Percentiles rank a stretch among this genome's conserved stretches.
phyloP scores from a whole-genome alignment of 257 asterid genomes.

The Penstemon eatonii region DNA sequence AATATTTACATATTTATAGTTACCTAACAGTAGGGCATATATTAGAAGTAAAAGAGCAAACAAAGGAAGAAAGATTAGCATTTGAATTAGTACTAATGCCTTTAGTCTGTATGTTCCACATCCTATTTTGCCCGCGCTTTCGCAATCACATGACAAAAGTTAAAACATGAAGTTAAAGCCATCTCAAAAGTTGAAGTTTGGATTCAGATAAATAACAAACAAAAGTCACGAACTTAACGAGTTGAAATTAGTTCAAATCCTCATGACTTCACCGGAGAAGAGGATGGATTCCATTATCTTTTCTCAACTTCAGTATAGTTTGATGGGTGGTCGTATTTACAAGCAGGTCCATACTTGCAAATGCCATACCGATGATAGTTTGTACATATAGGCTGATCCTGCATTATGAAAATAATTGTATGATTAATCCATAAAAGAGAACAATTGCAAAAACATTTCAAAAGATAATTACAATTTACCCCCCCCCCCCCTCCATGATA shows the following conservation, averaged over 20 bases:
- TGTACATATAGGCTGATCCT: constrained; percentile 84
- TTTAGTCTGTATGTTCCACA: too few species aligned
- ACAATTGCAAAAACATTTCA: neutral
- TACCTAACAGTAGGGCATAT: too few species aligned
- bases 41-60: too few species aligned
- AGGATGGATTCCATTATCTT: constrained; percentile 37
- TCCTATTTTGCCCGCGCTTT: neutral
- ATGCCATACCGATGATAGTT: constrained; percentile 78
- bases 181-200: constrained; percentile 1
- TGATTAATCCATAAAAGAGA: neutral
- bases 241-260: neutral
- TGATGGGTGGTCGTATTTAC: constrained; percentile 82
- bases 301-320: constrained; percentile 40
- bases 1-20: too few species aligned
- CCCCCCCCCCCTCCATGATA: neutral
- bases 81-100: too few species aligned
- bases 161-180: neutral
- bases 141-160: neutral
- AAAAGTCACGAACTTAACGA: neutral
- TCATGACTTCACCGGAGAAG: constrained; percentile 4
- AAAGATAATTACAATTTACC: neutral
- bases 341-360: constrained; percentile 91
- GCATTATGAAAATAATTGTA: neutral
- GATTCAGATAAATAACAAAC: neutral
- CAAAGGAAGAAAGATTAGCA: too few species aligned